Base-by-base conservation (phyloP, 1,139 yeast species). In the Schizosaccharomyces versatilis region DNA sequence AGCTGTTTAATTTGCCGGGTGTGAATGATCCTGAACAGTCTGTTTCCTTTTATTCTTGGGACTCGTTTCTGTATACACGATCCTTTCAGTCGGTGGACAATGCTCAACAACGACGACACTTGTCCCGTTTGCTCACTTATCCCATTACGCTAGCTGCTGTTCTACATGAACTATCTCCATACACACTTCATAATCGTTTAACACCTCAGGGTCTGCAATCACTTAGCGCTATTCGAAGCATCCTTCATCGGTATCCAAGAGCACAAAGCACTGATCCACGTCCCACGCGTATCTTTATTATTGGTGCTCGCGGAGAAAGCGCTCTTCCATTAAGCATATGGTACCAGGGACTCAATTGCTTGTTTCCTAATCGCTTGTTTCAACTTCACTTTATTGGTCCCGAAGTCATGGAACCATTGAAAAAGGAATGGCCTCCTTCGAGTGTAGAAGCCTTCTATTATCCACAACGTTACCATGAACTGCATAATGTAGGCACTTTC, bases 351-450 rank as follows among this genome's bases (percentile, higher is more conserved):
- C 71, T 90, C 61, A 81, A 88, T 40, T 85, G 79, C 65, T 70
- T 90, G 59, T 83, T 88, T 69, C 97, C 97, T 10, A 78, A 80
- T 55, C 77, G 80, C 57, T 76, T 78, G 59, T 80, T 90, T 64
- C 95, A 90, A 67, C 71, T 90, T 54, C 94, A 86, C 65, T 84
- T 90, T 67, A 78, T 90, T 61, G 98, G 98, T 0, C 97, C 98
- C 9, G 96, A 90, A 70, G 78, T 85, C 51, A 77, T 79, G 65
- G 84, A 76, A 64, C 76, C 57, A 5, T 3, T 38, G 55, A 76
- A 75, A 67, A 72, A 73, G 53, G 74, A 73, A 58, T 78, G 78
- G 63, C 67, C 76, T 47, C 58, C 59, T 47, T 49, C 47, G 19
- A 32, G 38, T 24, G 14, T 44, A 32, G 9, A 15, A 9, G n/a